Evolutionary conservation across 306 rosid species (phyloP).

Genomic region (Morella rubra): DNA sequence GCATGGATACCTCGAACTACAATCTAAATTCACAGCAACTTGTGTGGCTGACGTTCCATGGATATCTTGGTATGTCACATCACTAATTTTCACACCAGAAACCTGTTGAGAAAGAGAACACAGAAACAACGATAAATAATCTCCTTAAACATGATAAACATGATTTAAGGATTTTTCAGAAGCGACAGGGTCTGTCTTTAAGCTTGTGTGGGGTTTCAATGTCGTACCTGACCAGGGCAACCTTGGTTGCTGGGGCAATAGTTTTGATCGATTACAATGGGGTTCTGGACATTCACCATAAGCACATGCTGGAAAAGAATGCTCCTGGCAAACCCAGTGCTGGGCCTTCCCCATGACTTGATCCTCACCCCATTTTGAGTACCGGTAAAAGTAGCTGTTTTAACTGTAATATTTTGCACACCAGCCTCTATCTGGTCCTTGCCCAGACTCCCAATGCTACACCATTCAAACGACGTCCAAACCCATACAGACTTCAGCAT

Average conservation of each 20-base stretch:
- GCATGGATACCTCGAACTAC: slow-evolving; percentile 34
- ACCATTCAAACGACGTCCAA: not conserved
- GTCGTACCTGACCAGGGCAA: slow-evolving; percentile 45
- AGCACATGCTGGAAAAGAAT: slow-evolving; percentile 38
- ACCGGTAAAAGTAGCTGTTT: slow-evolving; percentile 28
- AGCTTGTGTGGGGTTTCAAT: too few relatives aligned
- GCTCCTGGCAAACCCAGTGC: slow-evolving; percentile 46
- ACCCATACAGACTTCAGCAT: not conserved
- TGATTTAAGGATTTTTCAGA: not conserved
- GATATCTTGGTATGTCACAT: slow-evolving; percentile 29
- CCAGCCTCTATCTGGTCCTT: slow-evolving; percentile 38
- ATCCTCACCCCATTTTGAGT: slow-evolving; percentile 52
- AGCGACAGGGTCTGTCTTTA: not conserved
- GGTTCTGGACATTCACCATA: slow-evolving; percentile 46
- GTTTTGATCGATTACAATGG: slow-evolving; percentile 51
- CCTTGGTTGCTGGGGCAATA: slow-evolving; percentile 40
- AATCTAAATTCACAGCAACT: slow-evolving; percentile 37
- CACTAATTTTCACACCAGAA: slow-evolving; percentile 34
- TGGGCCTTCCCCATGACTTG: slow-evolving; percentile 58
- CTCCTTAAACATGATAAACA: not conserved
- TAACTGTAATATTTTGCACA: slow-evolving; percentile 57
- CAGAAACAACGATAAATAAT: not conserved
- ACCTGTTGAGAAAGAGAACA: not conserved
- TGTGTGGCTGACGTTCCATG: slow-evolving; percentile 37
- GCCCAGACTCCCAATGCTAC: slow-evolving; percentile 59